A percentile compares a stretch with the other conserved stretches of the same genome.
phyloP scores from a whole-genome alignment of 1,284 basidiomycete species.

The Moniliophthora roreri region DNA sequence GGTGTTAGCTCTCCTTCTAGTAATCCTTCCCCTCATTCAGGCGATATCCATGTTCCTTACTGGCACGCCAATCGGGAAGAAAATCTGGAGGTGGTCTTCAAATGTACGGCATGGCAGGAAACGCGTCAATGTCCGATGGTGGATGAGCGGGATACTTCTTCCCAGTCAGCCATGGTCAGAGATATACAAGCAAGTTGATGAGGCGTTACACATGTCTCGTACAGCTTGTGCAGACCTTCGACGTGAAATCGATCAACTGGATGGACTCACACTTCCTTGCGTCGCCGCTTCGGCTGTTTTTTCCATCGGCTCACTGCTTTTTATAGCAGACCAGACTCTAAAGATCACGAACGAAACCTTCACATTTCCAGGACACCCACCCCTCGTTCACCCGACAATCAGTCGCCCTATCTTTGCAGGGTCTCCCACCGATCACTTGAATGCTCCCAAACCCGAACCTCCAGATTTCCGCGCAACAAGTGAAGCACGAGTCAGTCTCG shows the following conservation, averaged over 20 bases:
- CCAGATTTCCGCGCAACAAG: background rate
- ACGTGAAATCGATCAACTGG: background rate
- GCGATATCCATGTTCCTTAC: background rate
- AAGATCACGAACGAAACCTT: background rate
- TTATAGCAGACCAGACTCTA: too few species aligned
- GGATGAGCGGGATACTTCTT: background rate
- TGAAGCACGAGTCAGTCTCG: background rate
- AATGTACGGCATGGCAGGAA: background rate
- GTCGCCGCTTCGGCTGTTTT: background rate
- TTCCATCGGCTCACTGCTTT: too few species aligned
- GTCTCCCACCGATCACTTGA: background rate
- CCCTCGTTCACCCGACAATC: background rate
- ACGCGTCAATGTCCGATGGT: background rate
- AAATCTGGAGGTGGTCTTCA: background rate
- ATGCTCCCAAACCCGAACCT: too few species aligned
- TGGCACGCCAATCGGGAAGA: background rate
- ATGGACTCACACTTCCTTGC: background rate
- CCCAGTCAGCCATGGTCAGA: background rate
- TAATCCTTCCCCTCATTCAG: slow-evolving; percentile 17
- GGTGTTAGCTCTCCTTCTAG: slow-evolving; percentile 22
- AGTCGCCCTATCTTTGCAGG: background rate
- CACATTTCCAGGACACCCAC: background rate
- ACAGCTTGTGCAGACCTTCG: background rate
- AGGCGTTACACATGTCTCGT: background rate
- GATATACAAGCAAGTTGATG: background rate